A percentile compares a stretch with the other conserved stretches of the same genome.
Conservation (phyloP, 2,329 filamentous ascomycete genomes). For the Diatrype stigma region DNA sequence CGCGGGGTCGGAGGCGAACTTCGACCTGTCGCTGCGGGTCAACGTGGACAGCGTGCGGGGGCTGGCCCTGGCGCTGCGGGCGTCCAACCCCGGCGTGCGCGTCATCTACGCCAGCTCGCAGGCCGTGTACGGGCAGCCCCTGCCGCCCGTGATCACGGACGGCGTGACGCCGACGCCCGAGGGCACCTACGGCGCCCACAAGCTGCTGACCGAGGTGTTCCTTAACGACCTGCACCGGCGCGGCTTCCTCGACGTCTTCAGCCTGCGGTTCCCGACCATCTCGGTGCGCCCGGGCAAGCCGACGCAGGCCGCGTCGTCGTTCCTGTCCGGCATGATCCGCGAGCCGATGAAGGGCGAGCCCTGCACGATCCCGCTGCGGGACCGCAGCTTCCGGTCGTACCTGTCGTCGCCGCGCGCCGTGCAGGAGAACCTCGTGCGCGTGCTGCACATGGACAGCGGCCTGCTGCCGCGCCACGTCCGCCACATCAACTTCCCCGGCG, state of each 20-base stretch:
- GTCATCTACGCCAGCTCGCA: conserved; percentile 60
- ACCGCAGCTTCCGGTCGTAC: conserved; percentile 48
- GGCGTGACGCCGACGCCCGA: conserved; percentile 53
- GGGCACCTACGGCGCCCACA: conserved; percentile 60
- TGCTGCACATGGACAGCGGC: conserved; percentile 33
- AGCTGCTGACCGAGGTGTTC: conserved; percentile 57
- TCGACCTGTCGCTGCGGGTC: conserved; percentile 53
- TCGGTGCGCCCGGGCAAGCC: conserved; percentile 57
- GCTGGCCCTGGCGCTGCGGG: conserved; percentile 45
- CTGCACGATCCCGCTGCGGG: conserved; percentile 48
- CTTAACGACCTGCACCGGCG: conserved; percentile 60
- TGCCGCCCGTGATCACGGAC: conserved; percentile 49
- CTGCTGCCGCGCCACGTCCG: conserved; percentile 43
- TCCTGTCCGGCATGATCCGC: conserved; percentile 60
- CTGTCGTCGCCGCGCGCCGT: conserved; percentile 50
- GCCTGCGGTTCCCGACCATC: conserved; percentile 57
- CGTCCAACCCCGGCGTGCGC: conserved; percentile 47
- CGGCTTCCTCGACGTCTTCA: conserved; percentile 54
- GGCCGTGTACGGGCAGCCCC: conserved; percentile 58
- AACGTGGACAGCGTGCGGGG: conserved; percentile 57
- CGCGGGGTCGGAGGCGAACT: conserved; percentile 57
- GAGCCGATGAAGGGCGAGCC: conserved; percentile 54
- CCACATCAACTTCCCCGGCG: conserved; percentile 54
- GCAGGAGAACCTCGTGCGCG: conserved; percentile 48
- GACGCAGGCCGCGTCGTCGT: conserved; percentile 58